Evolutionary conservation across 148 eudicot species (phyloP).

Genomic region (Hydrangea macrophylla): DNA sequence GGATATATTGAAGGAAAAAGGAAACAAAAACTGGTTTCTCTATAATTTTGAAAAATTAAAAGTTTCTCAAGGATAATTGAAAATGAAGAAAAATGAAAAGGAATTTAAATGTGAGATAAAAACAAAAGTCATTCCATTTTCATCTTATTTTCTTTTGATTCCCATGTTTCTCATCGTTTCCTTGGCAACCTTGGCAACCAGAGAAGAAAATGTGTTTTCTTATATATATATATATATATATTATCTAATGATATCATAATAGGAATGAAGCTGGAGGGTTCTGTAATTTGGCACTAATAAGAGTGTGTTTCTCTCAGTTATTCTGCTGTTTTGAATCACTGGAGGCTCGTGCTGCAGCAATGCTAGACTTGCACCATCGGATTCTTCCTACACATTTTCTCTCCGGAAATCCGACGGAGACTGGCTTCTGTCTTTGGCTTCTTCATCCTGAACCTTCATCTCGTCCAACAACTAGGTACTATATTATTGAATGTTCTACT

Average conservation of each 20-base stretch:
- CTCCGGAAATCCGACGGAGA: slow-evolving; percentile 59
- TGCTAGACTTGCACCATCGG: slow-evolving; percentile 51
- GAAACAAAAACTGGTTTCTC: too few relatives aligned
- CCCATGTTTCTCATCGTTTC: too few relatives aligned
- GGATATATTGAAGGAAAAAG: too few relatives aligned
- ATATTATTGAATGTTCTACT: background rate
- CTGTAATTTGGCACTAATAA: background rate
- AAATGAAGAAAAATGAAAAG: too few relatives aligned
- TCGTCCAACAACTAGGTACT: slow-evolving; percentile 56
- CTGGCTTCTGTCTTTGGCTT: slow-evolving; percentile 71
- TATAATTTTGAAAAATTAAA: too few relatives aligned
- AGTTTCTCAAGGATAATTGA: too few relatives aligned
- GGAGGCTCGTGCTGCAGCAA: slow-evolving; percentile 50
- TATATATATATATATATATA: too few relatives aligned
- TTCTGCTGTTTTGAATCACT: slow-evolving; percentile 49
- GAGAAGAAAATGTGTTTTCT: too few relatives aligned
- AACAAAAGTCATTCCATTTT: too few relatives aligned
- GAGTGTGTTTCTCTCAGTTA: slow-evolving; percentile 39
- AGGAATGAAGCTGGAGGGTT: background rate
- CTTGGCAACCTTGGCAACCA: too few relatives aligned
- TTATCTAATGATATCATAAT: background rate
- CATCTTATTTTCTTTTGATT: too few relatives aligned
- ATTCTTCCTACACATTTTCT: slow-evolving; percentile 66
- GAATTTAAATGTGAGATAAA: too few relatives aligned
- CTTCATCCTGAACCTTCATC: slow-evolving; percentile 71